Conservation (phyloP, 768 basidiomycete genomes). For the Fibroporia radiculosa region DNA sequence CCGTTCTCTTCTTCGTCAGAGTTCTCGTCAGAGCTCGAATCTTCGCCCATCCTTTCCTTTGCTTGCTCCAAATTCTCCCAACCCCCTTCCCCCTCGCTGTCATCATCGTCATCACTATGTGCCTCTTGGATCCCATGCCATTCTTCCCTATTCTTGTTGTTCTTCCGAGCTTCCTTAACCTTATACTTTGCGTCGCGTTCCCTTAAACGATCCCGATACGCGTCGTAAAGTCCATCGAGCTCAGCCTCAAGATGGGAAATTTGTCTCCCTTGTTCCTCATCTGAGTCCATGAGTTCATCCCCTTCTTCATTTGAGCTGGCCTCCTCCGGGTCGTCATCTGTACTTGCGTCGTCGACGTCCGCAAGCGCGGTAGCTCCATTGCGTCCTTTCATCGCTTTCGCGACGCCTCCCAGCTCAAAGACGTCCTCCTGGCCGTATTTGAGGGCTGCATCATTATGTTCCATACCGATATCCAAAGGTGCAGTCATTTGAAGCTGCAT, state of each 20-base stretch:
- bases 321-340: constrained; percentile 28
- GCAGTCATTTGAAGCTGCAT: constrained; percentile 98
- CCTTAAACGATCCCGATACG: constrained; percentile 70
- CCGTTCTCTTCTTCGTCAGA: constrained; percentile 37
- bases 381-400: constrained; percentile 35
- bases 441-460: constrained; percentile 70
- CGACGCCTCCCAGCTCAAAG: constrained; percentile 72
- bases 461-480: constrained; percentile 91
- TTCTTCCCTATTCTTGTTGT: constrained; percentile 67
- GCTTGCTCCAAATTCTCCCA: constrained; percentile 59
- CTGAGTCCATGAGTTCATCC: constrained; percentile 44
- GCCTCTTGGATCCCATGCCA: constrained; percentile 67
- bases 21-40: constrained; percentile 46
- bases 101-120: constrained; percentile 34
- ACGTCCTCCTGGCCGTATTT: constrained; percentile 76
- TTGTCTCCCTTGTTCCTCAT: constrained; percentile 64
- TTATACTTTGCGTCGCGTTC: constrained; percentile 86
- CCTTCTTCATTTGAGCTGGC: constrained; percentile 29
- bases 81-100: constrained; percentile 47
- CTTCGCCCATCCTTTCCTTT: constrained; percentile 39
- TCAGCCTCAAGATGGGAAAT: constrained; percentile 68
- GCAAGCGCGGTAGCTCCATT: constrained; percentile 27
- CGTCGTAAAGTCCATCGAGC: constrained; percentile 82
- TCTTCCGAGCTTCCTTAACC: constrained; percentile 68
- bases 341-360: constrained; percentile 38